Evolutionary conservation across 2,329 filamentous ascomycete genomes (phyloP), one percentile per base, ranked within the genome.

Genomic region (Ilyonectria robusta): DNA sequence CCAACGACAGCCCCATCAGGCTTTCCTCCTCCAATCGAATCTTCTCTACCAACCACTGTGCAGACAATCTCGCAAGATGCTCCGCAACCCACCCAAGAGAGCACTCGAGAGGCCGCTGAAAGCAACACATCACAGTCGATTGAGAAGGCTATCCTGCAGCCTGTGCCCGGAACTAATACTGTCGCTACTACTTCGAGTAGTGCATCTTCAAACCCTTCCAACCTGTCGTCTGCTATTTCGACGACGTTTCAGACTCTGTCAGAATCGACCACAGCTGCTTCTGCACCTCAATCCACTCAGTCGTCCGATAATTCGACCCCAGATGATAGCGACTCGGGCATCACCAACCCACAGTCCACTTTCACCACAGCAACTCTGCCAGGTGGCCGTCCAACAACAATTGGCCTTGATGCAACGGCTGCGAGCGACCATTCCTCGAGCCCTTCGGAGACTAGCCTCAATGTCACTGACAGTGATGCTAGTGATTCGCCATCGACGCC

Each of bases 331-430:
- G 70, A 72, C 44, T 72, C 68, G 13, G 55, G 65, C 46, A 65
- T 65, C 54, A 60, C 65, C 33, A 70, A 70, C 35, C 61, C 54
- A 31, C 65, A 59, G 29, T 68, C 66, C 6, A 62, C 66, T 40
- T 59, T 69, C 42, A 71, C 72, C 21, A 73, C 75, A 10, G 59
- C 59, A n/a, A 76, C 72, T 17, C 50, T 74, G 19, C 56, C 66
- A 21, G 69, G 70, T n/a, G 71, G 71, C 21, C 53, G 54, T 4
- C 23, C 71, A 10, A 75, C 74, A 6, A 72, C 74, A 7, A 71
- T 72, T n/a, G 54, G 64, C 23, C 55, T 72, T 8, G 72, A 65
- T 42, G 62, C 69, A 10, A 74, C 73, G 42, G 67, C 70, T 40
- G 72, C 67, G 19, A 73, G 62, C 29, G 74, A 68, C 9, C 66